Evolutionary conservation across 108 stramenopile genomes (phyloP).

Genomic region (Cylindrotheca fusiformis): DNA sequence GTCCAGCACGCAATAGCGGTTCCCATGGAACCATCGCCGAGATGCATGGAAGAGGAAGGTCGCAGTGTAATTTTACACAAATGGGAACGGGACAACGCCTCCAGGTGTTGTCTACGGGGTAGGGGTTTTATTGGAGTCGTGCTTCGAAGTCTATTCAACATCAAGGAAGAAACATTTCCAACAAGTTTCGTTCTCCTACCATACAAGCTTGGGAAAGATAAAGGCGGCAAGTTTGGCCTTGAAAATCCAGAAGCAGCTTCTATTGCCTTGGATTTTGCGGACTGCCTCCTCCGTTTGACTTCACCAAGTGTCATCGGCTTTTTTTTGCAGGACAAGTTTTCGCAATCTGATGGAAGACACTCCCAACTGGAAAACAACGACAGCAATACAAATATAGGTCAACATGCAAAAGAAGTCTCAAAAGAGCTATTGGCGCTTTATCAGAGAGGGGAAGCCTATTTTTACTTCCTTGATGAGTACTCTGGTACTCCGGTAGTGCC

Average conservation of each 20-base stretch:
- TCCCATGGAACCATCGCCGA: slow-evolving; percentile 6
- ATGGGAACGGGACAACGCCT: slow-evolving; percentile 20
- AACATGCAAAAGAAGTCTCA: slow-evolving; percentile 5
- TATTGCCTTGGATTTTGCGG: slow-evolving; percentile 50
- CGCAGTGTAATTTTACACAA: slow-evolving; percentile 11
- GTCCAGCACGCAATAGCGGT: slow-evolving; percentile 11
- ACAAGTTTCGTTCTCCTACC: slow-evolving; percentile 55
- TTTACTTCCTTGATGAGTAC: slow-evolving; percentile 55
- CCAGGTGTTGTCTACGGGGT: slow-evolving; percentile 9
- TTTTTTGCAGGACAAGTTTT: slow-evolving; percentile 34
- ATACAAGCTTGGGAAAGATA: slow-evolving; percentile 38
- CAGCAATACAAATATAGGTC: slow-evolving; percentile 8
- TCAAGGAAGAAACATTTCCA: slow-evolving; percentile 33
- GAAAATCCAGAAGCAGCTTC: slow-evolving; percentile 31
- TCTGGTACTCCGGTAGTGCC: slow-evolving; percentile 42
- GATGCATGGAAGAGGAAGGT: background rate
- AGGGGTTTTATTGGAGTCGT: slow-evolving; percentile 32
- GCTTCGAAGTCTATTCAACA: slow-evolving; percentile 41
- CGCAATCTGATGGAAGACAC: slow-evolving; percentile 21
- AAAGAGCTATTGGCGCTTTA: slow-evolving; percentile 36
- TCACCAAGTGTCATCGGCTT: slow-evolving; percentile 30
- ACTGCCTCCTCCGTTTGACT: slow-evolving; percentile 38
- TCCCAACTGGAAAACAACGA: too few species aligned
- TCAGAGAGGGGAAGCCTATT: slow-evolving; percentile 24
- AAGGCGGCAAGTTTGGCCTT: slow-evolving; percentile 32